A percentile compares a stretch with the other conserved stretches of the same genome.
These are phyloP conservation scores for Priceomyces castillae DNA, from an alignment of 805 yeast genomes.

Conservation along the genomic window DNA sequence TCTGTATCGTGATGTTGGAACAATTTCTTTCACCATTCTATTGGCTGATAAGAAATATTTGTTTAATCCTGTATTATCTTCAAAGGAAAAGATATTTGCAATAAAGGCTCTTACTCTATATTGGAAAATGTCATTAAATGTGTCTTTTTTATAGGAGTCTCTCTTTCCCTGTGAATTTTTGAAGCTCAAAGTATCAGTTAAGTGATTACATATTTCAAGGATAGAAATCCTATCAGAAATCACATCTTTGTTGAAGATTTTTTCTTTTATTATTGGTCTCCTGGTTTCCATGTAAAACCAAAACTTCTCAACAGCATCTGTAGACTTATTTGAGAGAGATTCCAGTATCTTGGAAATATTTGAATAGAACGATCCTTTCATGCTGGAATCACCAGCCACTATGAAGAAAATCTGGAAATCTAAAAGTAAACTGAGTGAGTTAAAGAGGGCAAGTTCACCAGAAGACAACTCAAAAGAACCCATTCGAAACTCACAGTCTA, in stretches of 20 bases:
- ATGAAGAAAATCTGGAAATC: conserved; percentile 26
- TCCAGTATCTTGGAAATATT: conserved; percentile 23
- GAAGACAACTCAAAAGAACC: conserved; percentile 2
- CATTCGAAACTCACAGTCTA: conserved; percentile 1
- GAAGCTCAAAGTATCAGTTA: conserved; percentile 31
- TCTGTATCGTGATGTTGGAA: conserved; percentile 16
- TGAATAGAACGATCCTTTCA: conserved; percentile 25
- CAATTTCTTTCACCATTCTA: conserved; percentile 22
- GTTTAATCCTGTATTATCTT: conserved; percentile 45
- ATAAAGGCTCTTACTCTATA: conserved; percentile 34
- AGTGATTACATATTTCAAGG: conserved; percentile 37
- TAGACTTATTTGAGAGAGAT: conserved; percentile 20
- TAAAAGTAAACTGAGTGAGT: conserved; percentile 20
- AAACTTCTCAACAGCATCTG: conserved; percentile 22
- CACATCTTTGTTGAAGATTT: conserved; percentile 25
- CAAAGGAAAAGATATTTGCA: conserved; percentile 32
- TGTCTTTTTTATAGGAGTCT: conserved; percentile 35
- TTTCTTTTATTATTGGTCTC: conserved; percentile 15
- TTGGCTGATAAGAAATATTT: conserved; percentile 35
- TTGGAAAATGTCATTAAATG: conserved; percentile 37
- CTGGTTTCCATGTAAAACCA: conserved; percentile 41
- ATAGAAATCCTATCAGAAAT: conserved; percentile 38
- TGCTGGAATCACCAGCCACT: conserved; percentile 10
- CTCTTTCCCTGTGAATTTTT: conserved; percentile 18
- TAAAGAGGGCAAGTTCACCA: conserved; percentile 10